These are phyloP conservation scores for Acanthamoeba sp. DNA, from an alignment of 208 protist species.

Conservation along the genomic window DNA sequence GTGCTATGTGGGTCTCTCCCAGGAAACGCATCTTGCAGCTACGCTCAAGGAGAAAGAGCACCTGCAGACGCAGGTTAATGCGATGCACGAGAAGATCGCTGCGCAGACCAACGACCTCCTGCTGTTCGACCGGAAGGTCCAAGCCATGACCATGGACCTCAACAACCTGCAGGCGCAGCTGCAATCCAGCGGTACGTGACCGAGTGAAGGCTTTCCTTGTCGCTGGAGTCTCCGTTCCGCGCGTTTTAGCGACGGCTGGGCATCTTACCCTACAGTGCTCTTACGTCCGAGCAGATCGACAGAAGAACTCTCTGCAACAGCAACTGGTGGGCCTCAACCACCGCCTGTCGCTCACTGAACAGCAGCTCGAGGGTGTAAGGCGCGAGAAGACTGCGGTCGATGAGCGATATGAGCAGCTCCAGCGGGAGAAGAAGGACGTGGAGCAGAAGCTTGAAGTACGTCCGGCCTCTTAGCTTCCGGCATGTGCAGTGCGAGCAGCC, in stretches of 20 bases:
- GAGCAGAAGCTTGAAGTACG: background rate
- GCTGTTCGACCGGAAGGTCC: constrained; percentile 14
- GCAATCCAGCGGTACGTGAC: background rate
- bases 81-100: constrained; percentile 3
- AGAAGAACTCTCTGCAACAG: constrained; percentile 26
- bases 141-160: constrained; percentile 43
- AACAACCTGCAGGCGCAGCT: constrained; percentile 43
- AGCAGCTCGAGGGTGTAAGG: constrained; percentile 46
- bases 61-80: background rate
- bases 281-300: background rate
- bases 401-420: background rate
- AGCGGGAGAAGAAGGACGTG: constrained; percentile 30
- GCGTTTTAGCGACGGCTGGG: background rate
- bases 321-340: constrained; percentile 56
- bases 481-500: background rate
- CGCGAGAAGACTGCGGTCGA: constrained; percentile 23
- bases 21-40: constrained; percentile 10
- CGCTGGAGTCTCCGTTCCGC: background rate
- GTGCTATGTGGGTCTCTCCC: too few species aligned
- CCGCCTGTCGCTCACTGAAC: constrained; percentile 51
- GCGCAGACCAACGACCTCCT: constrained; percentile 34
- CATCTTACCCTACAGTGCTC: background rate
- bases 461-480: background rate
- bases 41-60: constrained; percentile 39
- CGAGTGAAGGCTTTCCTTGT: background rate